These are phyloP conservation scores for Diaporthe helianthi DNA, from an alignment of 2,329 filamentous ascomycete species.

Conservation along the genomic window DNA sequence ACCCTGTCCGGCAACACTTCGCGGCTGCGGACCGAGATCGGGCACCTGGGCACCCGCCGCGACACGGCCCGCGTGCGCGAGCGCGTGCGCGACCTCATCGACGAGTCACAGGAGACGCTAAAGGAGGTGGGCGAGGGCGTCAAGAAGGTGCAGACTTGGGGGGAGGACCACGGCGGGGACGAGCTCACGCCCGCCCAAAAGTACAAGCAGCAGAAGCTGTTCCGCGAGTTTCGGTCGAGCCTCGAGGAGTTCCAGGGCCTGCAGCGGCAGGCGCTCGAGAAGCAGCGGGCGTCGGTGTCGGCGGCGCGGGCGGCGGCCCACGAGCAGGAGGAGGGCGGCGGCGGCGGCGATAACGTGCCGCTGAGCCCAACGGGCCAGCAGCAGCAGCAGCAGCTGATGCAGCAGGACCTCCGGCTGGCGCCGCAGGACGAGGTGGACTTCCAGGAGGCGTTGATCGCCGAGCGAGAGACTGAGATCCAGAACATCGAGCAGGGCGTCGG, in stretches of 20 bases:
- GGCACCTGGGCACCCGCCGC: conserved; percentile 84
- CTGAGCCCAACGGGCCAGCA: conserved; percentile 53
- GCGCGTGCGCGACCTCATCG: conserved; percentile 84
- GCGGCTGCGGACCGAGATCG: conserved; percentile 82
- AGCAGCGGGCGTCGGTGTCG: conserved; percentile 84
- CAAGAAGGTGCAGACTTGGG: conserved; percentile 87
- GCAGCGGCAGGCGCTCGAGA: conserved; percentile 90
- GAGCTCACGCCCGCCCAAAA: conserved; percentile 90
- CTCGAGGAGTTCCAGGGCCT: conserved; percentile 90
- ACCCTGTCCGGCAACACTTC: conserved; percentile 87
- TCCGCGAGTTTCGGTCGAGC: conserved; percentile 88
- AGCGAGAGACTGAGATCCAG: conserved; percentile 95
- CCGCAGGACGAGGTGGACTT: conserved; percentile 96
- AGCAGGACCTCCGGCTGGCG: conserved; percentile 82
- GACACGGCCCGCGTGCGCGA: conserved; percentile 92
- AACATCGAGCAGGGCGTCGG: conserved; percentile 97
- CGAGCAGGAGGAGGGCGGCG: conserved; percentile 56
- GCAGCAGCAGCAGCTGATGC: conserved; percentile 67
- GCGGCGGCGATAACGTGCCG: conserved; percentile 42
- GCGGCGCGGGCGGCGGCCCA: conserved; percentile 79
- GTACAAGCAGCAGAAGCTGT: conserved; percentile 94
- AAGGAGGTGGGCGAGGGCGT: conserved; percentile 92
- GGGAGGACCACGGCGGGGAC: conserved; percentile 47
- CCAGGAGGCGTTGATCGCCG: conserved; percentile 92
- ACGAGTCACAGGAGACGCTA: conserved; percentile 86